Conservation (phyloP, 306 rosid genomes). For the Albizia julibrissin region DNA sequence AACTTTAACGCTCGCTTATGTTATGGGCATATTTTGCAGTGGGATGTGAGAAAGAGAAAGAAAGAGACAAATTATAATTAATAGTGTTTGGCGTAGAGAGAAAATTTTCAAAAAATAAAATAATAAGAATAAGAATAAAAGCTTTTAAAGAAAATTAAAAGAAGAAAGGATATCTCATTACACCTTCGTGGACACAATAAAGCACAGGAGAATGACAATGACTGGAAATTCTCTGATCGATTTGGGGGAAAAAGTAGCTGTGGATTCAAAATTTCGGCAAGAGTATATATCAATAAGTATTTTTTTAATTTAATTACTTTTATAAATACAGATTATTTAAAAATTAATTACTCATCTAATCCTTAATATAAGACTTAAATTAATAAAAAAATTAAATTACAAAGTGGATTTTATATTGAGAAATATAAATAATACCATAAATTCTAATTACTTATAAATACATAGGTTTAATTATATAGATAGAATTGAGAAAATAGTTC, state of each 20-base stretch:
- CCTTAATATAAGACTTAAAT: too few relatives aligned
- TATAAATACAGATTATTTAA: too few relatives aligned
- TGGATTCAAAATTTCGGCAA: neutral
- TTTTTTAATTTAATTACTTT: too few relatives aligned
- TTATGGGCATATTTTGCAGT: neutral
- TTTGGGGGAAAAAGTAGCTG: neutral
- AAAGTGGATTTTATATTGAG: too few relatives aligned
- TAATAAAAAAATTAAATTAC: too few relatives aligned
- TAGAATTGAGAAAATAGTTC: neutral
- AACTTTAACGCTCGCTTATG: neutral
- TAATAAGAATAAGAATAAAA: neutral
- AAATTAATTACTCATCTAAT: too few relatives aligned
- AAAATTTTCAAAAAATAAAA: too few relatives aligned
- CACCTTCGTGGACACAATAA: neutral
- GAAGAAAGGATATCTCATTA: neutral
- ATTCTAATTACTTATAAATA: too few relatives aligned
- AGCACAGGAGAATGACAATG: neutral
- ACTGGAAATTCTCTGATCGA: neutral
- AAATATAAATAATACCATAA: too few relatives aligned
- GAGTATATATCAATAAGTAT: neutral
- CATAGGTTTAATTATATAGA: too few relatives aligned
- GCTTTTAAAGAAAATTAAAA: neutral
- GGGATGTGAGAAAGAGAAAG: neutral
- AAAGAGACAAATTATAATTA: neutral
- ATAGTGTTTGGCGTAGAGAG: neutral